Base-by-base conservation (phyloP, 2,329 filamentous ascomycete species). In the Sporothrix brasiliensis region DNA sequence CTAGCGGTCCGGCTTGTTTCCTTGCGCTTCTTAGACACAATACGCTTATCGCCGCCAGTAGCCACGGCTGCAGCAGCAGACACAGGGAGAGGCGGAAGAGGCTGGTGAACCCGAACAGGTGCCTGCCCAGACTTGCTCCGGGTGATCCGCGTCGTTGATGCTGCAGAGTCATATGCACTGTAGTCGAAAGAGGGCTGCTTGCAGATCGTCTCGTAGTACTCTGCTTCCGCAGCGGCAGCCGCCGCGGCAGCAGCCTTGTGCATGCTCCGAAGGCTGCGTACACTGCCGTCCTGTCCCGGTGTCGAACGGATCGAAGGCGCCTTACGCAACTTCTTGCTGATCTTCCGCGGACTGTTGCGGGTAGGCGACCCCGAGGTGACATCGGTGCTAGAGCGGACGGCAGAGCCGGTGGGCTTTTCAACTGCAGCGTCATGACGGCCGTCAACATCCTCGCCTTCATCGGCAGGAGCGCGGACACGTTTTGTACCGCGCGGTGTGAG, bases 281-380 rank as follows among this genome's bases (percentile, higher is more conserved):
- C 63, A 24, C 63, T 66, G 27, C 63, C 63, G 27, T 66, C 63
- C 16, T 52, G 63, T 13, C 63, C 63, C 9, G 47, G 63, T 11
- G 63, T 66, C 16, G 63, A 66, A 11, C 63, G 63, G 30, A 66
- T 66, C 3, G 63, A 66, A 50, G 63, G 78, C 9, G 81, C 83
- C 78, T 85, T 85, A 69, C 86, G 84, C 65, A 87, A 78, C 77
- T 86, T 87, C 80, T 86, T 86, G 70, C 81, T 79, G 27, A 82
- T 78, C 73, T 80, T 81, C 60, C 76, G 75, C 0, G 70, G 65
- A n/a, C 63, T 66, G 13, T 58, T 67, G 19, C 63, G 65, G 76
- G 73, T 70, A 70, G 67, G 71, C 9, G 70, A 61, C 30, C 50
- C 68, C 21, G 73, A 77, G 1, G 27, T 30, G 1, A 27, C 50